These are phyloP conservation scores for Bryoglossum gracile DNA, from an alignment of 495 filamentous ascomycete genomes.

Conservation along the genomic window DNA sequence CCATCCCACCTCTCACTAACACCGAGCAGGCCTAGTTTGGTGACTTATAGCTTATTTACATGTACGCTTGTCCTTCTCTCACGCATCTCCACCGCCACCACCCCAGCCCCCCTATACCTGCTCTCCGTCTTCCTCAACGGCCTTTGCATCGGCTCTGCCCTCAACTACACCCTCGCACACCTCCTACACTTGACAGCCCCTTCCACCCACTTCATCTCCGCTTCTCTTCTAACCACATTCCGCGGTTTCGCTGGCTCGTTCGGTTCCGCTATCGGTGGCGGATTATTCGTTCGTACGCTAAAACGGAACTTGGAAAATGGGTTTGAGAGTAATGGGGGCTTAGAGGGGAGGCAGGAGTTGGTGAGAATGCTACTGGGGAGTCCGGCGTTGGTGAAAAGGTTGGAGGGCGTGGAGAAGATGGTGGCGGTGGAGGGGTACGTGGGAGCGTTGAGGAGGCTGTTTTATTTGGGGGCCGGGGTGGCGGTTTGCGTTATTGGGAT, in stretches of 20 bases:
- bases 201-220: conserved; percentile 61
- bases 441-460: conserved; percentile 48
- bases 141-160: conserved; percentile 55
- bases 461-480: conserved; percentile 48
- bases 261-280: conserved; percentile 69
- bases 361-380: conserved; percentile 59
- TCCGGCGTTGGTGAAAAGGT: conserved; percentile 49
- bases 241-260: conserved; percentile 69
- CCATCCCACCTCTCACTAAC: conserved; percentile 4
- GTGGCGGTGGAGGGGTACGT: conserved; percentile 61
- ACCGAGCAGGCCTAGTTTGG: conserved; percentile 35
- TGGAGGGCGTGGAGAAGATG: conserved; percentile 45
- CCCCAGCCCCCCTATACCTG: conserved; percentile 38
- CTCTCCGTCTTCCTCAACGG: conserved; percentile 56
- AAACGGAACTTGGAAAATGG: conserved; percentile 46
- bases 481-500: conserved; percentile 46
- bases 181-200: conserved; percentile 58
- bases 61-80: conserved; percentile 15
- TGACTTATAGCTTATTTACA: conserved; percentile 18
- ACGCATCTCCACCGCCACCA: conserved; percentile 11
- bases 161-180: conserved; percentile 76
- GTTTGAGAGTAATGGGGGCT: conserved; percentile 43
- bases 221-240: conserved; percentile 62
- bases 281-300: conserved; percentile 59
- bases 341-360: conserved; percentile 43